Evolutionary conservation across 2,329 filamentous ascomycete species (phyloP), one percentile per base, ranked within the genome.

Genomic region (Fusarium nisikadoi): DNA sequence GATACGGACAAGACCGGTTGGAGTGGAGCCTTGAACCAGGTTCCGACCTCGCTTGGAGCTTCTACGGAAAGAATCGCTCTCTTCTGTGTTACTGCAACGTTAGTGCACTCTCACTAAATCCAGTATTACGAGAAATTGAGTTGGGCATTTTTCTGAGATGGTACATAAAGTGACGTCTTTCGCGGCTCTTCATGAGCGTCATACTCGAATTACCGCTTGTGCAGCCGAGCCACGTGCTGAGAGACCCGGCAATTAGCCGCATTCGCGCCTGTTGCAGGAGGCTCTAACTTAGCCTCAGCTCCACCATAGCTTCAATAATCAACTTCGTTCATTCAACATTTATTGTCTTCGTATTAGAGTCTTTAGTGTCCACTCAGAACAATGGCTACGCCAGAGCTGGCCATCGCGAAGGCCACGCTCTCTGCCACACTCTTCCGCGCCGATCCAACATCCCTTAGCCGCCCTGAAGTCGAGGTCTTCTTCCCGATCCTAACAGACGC

Each of bases 381-480:
- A 55, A 93, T 93, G 90, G 86, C 90, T 23, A 90, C 90, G 47
- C 90, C 92, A 75, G 89, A 93, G 80, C 82, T 95, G 67, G 91
- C 91, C 76, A 93, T 95, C 74, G 91, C 92, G 70, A 95, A 94
- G 83, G 92, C 93, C 43, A 89, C 92, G n/a, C 89, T 96, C 73
- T 89, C 91, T 11, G 92, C 92, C 31, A 87, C 90, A 14, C 89
- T 95, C 45, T 87, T 95, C 64, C 91, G 92, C 68, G 88, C 91
- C 43, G 93, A 95, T 79, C 92, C 93, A n/a, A 86, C 84, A 25
- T 88, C 92, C 14, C 87, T 93, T 62, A 83, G 89, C 53, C 90
- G 91, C 79, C 88, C 90, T 76, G 88, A 92, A 66, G 92, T 95
- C 80, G 87, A 91, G 74, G 82, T 87, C 64, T 93, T 95, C 81